Evolutionary conservation across 1,139 yeast species (phyloP), one percentile per base, ranked within the genome.

Genomic region (Debaryomyces nepalensis): DNA sequence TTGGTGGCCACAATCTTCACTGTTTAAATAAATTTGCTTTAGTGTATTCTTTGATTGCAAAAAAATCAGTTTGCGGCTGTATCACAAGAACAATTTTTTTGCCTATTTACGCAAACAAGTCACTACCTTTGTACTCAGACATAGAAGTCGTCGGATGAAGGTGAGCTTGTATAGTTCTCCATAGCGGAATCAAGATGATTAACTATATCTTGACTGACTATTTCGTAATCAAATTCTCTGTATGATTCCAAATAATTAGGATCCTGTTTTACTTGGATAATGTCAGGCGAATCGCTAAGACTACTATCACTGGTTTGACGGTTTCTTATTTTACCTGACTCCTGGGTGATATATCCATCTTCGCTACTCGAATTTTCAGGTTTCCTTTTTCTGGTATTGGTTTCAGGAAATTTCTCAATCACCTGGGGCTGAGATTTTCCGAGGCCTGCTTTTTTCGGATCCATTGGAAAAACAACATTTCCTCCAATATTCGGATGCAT

Each of bases 191-290:
- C 39, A 22, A 40, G 31, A 14, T 34, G 38, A 11, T 35, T 22
- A 8, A 35, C 35, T 12, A 40, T 35, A 14, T 40, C 43, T 35
- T 40, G 43, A 30, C 43, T 40, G 10, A 40, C 33, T 26, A 33
- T 9, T 26, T 33, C 37, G 21, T 40, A 40, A n/a, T 30, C 39
- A 20, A 40, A 26, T 12, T 40, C 43, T 20, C 18, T 23, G 14
- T 32, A 39, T 15, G 20, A 11, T 11, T 32, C 26, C 10, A 40
- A 22, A 19, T 32, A 40, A 22, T 35, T 40, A n/a, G 18, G 26
- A 9, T 27, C 39, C 12, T 27, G 33, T 19, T 40, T 40, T 14
- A 30, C 29, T 18, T 34, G 27, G n/a, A 34, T 23, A 34, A 18
- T 10, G 9, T n/a, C 26, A 6, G 22, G 21, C 18, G 26, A 26